These are phyloP conservation scores for Mycena capillaripes DNA, from an alignment of 768 basidiomycete species.

Conservation along the genomic window DNA sequence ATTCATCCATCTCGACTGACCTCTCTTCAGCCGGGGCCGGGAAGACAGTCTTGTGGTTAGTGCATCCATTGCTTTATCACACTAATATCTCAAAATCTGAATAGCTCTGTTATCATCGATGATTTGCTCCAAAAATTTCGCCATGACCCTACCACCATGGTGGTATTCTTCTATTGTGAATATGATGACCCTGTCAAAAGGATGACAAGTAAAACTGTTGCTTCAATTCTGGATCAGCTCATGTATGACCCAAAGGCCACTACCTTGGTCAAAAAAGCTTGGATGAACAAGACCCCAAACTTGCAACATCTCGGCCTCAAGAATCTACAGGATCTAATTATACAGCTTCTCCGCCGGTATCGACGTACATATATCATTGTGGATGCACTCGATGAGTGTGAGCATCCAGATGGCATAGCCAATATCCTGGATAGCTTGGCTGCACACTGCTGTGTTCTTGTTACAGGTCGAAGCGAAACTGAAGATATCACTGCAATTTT, in stretches of 20 bases:
- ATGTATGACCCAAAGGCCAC: constrained; percentile 26
- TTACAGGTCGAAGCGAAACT: constrained; percentile 22
- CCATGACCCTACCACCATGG: constrained; percentile 8
- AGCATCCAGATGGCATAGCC: constrained; percentile 17
- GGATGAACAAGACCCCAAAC: constrained; percentile 28
- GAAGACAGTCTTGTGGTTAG: constrained; percentile 27
- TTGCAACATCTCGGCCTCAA: constrained; percentile 21
- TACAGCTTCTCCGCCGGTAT: constrained; percentile 21
- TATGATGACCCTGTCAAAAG: constrained; percentile 25
- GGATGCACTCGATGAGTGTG: constrained; percentile 32
- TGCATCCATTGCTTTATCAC: neutral
- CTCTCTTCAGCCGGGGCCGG: constrained; percentile 18
- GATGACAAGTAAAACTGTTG: constrained; percentile 14
- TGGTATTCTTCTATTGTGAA: constrained; percentile 31
- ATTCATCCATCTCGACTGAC: neutral
- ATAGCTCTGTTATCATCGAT: constrained; percentile 27
- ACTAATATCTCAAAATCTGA: neutral
- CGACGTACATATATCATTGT: constrained; percentile 24
- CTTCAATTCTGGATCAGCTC: constrained; percentile 28
- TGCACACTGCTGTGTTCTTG: constrained; percentile 1
- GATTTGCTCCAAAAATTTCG: constrained; percentile 7
- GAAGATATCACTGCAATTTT: constrained; percentile 18
- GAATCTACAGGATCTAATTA: constrained; percentile 21
- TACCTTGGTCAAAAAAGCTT: constrained; percentile 20
- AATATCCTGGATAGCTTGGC: constrained; percentile 3